phyloP scores from a whole-genome alignment of 495 filamentous ascomycete species.

The Penicillium dipodomyicola region DNA sequence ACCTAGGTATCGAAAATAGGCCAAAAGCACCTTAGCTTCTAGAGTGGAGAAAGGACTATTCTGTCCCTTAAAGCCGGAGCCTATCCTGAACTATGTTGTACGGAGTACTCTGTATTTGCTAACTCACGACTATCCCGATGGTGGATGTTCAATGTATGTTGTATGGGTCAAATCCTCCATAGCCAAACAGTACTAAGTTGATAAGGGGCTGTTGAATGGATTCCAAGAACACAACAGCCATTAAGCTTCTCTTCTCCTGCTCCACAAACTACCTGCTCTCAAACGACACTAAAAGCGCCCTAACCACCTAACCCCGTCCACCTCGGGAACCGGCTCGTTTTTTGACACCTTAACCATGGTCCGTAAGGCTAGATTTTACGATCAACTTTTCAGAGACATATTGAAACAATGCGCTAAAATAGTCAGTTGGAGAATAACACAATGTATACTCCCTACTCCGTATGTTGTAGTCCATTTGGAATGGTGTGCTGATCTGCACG shows the following conservation, averaged over 20 bases:
- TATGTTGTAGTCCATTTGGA: neutral
- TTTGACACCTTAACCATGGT: slow-evolving; percentile 10
- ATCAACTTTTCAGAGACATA: slow-evolving; percentile 10
- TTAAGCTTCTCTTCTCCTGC: slow-evolving; percentile 1
- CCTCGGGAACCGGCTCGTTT: slow-evolving; percentile 23
- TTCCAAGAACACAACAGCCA: too few species aligned
- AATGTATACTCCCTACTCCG: too few species aligned
- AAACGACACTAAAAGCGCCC: slow-evolving; percentile 17
- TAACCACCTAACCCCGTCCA: slow-evolving; percentile 4
- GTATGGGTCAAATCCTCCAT: neutral
- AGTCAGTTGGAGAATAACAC: neutral
- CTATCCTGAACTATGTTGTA: too few species aligned
- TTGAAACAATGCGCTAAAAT: slow-evolving; percentile 2
- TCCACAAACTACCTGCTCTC: slow-evolving; percentile 18
- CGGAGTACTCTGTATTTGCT: too few species aligned
- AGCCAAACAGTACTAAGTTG: neutral
- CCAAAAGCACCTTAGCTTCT: neutral
- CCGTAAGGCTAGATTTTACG: slow-evolving; percentile 27
- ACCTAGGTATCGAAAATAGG: neutral
- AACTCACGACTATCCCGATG: too few species aligned
- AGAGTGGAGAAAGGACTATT: neutral
- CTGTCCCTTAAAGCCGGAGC: neutral
- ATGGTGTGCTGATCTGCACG: neutral
- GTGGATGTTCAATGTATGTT: too few species aligned
- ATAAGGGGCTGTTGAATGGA: neutral